phyloP scores from a whole-genome alignment of 768 basidiomycete genomes.

The Russula brevipes region DNA sequence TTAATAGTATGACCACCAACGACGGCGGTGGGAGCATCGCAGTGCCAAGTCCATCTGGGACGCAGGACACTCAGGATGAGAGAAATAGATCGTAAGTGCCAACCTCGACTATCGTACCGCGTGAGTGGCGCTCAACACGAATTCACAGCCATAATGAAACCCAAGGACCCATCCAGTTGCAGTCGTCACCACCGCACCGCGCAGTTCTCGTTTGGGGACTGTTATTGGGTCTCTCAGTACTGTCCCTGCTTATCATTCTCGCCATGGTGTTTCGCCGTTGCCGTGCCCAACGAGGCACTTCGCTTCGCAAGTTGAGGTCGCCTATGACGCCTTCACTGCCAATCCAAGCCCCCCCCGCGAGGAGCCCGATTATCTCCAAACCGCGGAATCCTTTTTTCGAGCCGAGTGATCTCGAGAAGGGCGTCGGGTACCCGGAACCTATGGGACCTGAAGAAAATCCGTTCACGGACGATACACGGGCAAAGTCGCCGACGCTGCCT shows the following conservation, averaged over 20 bases:
- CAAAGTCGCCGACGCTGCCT: not conserved
- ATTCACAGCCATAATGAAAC: not conserved
- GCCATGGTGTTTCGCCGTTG: slow-evolving; percentile 14
- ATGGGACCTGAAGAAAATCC: not conserved
- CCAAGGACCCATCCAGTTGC: not conserved
- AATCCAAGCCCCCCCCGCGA: slow-evolving; percentile 2
- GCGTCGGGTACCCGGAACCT: too few relatives aligned
- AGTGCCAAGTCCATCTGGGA: not conserved
- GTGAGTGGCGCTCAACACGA: not conserved
- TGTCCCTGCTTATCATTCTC: slow-evolving; percentile 2
- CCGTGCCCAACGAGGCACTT: not conserved
- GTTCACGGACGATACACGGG: not conserved
- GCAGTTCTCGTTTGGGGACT: not conserved
- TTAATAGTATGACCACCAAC: not conserved
- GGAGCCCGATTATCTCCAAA: not conserved
- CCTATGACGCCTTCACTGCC: slow-evolving; percentile 9
- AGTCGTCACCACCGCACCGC: not conserved
- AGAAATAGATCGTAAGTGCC: not conserved
- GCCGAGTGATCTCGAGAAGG: slow-evolving; percentile 4
- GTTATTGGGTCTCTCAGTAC: not conserved
- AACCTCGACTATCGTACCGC: not conserved
- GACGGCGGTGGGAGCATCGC: not conserved
- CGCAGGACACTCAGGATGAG: not conserved
- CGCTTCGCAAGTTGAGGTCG: not conserved
- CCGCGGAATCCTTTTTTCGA: not conserved